Evolutionary conservation across 805 yeast genomes (phyloP).

Genomic region (Metschnikowia shivogae): DNA sequence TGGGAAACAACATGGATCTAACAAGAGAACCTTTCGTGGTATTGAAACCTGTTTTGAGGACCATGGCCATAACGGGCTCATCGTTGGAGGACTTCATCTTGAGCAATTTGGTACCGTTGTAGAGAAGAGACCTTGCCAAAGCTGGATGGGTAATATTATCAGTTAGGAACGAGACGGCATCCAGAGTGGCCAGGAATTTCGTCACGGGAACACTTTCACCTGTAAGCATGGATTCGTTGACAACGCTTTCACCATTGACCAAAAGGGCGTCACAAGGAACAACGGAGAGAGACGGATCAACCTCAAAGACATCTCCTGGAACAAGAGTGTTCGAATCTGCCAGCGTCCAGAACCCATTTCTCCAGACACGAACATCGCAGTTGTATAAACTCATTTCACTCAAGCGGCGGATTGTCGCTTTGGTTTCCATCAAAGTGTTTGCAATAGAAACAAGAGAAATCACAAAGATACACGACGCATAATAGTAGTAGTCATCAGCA

Average conservation of each 20-base stretch:
- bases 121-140: slow-evolving; percentile 73
- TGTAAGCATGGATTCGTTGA: slow-evolving; percentile 97
- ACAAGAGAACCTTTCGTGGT: slow-evolving; percentile 94
- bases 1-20: slow-evolving; percentile 95
- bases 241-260: slow-evolving; percentile 87
- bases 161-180: slow-evolving; percentile 52
- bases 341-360: slow-evolving; percentile 91
- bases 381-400: slow-evolving; percentile 67
- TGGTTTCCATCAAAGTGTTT: slow-evolving; percentile 85
- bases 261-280: slow-evolving; percentile 90
- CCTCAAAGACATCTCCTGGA: slow-evolving; percentile 94
- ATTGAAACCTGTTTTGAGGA: slow-evolving; percentile 83
- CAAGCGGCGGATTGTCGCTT: slow-evolving; percentile 64
- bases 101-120: slow-evolving; percentile 84
- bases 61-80: slow-evolving; percentile 83
- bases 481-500: slow-evolving; percentile 86
- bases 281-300: slow-evolving; percentile 70
- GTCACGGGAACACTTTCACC: slow-evolving; percentile 98
- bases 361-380: slow-evolving; percentile 84
- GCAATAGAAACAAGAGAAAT: slow-evolving; percentile 78
- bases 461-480: slow-evolving; percentile 86
- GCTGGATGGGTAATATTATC: slow-evolving; percentile 60
- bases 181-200: slow-evolving; percentile 63
- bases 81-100: slow-evolving; percentile 72
- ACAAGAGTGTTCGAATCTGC: slow-evolving; percentile 73